These are phyloP conservation scores for Boletus insuetus DNA, from an alignment of 768 basidiomycete species.

Conservation along the genomic window DNA sequence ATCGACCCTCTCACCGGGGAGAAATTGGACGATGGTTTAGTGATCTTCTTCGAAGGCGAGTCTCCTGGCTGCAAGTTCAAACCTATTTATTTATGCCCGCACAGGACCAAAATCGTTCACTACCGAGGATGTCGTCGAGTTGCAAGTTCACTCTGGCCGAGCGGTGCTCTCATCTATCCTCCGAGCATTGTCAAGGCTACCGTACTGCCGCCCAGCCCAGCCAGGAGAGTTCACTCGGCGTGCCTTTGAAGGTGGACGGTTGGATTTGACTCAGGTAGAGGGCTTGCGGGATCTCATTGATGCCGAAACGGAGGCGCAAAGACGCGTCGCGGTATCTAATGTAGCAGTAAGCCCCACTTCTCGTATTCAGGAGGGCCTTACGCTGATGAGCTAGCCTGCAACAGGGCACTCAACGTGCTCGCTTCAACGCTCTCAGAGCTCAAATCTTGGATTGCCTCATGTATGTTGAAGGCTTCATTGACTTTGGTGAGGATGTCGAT, in stretches of 20 bases:
- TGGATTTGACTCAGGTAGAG: constrained; percentile 89
- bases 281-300: constrained; percentile 85
- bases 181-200: constrained; percentile 55
- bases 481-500: constrained; percentile 86
- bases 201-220: constrained; percentile 72
- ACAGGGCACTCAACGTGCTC: constrained; percentile 63
- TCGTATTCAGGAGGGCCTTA: neutral
- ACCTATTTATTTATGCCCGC: neutral
- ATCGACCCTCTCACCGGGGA: constrained; percentile 60
- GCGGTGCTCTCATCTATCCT: constrained; percentile 76
- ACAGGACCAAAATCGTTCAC: constrained; percentile 81
- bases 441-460: constrained; percentile 73
- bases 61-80: neutral
- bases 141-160: constrained; percentile 85
- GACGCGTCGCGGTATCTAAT: constrained; percentile 66
- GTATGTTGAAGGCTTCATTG: constrained; percentile 83
- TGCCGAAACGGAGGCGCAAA: constrained; percentile 82
- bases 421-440: constrained; percentile 61
- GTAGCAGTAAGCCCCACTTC: constrained; percentile 53
- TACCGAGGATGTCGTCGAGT: constrained; percentile 75
- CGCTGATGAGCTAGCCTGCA: neutral
- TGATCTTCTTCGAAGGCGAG: constrained; percentile 78
- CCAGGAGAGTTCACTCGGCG: constrained; percentile 88
- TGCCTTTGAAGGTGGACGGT: constrained; percentile 74
- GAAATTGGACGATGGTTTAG: constrained; percentile 74